Evolutionary conservation across 768 basidiomycete species (phyloP).

Genomic region (Pleurotus tuoliensis): DNA sequence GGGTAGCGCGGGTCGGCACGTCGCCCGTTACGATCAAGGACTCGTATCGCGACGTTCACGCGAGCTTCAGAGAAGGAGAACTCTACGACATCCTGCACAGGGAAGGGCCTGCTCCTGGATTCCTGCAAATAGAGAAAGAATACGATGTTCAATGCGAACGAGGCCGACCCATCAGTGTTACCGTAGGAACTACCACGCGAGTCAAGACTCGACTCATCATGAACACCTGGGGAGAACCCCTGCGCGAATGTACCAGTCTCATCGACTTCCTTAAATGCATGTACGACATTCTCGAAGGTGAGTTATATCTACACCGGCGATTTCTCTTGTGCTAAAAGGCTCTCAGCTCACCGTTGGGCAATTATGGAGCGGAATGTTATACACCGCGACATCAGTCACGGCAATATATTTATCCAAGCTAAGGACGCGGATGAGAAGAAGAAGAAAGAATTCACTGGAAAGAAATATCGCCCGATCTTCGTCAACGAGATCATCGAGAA

Average conservation of each 20-base stretch:
- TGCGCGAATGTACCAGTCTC: neutral
- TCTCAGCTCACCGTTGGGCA: constrained; percentile 1
- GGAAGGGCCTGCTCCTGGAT: neutral
- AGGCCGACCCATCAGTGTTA: neutral
- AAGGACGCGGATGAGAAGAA: neutral
- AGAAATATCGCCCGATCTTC: neutral
- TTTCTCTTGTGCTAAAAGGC: neutral
- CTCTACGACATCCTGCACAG: constrained; percentile 5
- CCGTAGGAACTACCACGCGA: neutral
- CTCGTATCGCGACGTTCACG: neutral
- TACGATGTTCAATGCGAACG: too few species aligned
- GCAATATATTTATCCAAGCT: neutral
- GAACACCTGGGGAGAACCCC: neutral
- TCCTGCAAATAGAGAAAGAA: too few species aligned
- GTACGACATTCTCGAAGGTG: constrained; percentile 6
- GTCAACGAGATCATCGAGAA: neutral
- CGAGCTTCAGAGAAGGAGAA: neutral
- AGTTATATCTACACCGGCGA: neutral
- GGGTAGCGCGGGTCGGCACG: neutral
- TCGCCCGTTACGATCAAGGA: neutral
- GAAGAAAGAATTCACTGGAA: neutral
- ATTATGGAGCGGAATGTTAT: neutral
- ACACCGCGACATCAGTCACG: neutral
- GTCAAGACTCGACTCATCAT: neutral
- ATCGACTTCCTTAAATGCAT: neutral